Conservation (phyloP, 306 rosid genomes). For the Crataegus laevigata region DNA sequence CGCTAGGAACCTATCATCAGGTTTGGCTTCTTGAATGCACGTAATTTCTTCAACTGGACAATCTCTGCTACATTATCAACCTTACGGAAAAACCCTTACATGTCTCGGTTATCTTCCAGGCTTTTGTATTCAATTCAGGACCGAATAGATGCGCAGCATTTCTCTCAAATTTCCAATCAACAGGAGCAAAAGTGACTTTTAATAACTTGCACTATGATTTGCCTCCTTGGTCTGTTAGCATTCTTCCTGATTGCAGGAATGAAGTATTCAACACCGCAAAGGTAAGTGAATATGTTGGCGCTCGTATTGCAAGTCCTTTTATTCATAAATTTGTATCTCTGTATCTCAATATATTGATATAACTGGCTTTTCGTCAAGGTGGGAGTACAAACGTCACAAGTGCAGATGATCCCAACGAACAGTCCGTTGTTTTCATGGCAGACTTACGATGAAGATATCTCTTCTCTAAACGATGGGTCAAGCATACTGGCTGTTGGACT, state of each 20-base stretch:
- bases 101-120: constrained; percentile 41
- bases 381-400: constrained; percentile 53
- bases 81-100: constrained; percentile 14
- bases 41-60: neutral
- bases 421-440: constrained; percentile 68
- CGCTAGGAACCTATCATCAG: constrained; percentile 75
- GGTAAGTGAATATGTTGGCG: constrained; percentile 32
- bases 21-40: constrained; percentile 31
- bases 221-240: constrained; percentile 98
- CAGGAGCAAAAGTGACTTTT: constrained; percentile 54
- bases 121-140: constrained; percentile 63
- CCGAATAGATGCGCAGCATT: constrained; percentile 72
- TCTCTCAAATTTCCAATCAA: constrained; percentile 58
- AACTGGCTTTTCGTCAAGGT: constrained; percentile 47
- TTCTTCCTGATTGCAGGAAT: constrained; percentile 83
- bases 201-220: constrained; percentile 62
- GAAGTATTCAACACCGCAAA: constrained; percentile 79
- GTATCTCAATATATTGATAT: constrained; percentile 12
- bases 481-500: constrained; percentile 53
- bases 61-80: neutral
- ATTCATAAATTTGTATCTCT: neutral
- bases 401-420: constrained; percentile 57
- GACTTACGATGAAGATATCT: constrained; percentile 61
- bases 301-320: neutral
- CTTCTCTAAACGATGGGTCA: constrained; percentile 56